A percentile compares a stretch with the other conserved stretches of the same genome.
phyloP scores from a whole-genome alignment of 805 yeast species.

The Torulaspora delbrueckii region DNA sequence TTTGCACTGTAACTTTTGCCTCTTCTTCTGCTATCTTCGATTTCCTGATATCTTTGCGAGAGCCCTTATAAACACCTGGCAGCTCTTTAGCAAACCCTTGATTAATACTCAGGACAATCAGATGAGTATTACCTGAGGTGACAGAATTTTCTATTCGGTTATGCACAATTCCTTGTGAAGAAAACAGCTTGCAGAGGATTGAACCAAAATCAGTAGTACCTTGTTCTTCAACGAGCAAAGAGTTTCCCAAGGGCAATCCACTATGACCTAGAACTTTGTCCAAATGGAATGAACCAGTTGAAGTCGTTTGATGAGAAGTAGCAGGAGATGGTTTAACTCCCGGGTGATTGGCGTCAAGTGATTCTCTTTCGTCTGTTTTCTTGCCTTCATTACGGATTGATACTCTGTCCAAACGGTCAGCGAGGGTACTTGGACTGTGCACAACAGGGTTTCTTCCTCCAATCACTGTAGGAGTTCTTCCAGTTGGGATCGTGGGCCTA shows the following conservation, averaged over 20 bases:
- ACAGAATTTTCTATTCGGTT: constrained; percentile 40
- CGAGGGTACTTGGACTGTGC: not conserved
- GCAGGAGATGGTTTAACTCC: constrained; percentile 70
- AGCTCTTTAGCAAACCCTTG: constrained; percentile 59
- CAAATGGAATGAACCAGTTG: constrained; percentile 74
- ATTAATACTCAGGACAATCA: constrained; percentile 57
- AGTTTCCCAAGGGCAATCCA: constrained; percentile 77
- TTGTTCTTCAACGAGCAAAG: constrained; percentile 70
- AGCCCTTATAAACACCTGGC: constrained; percentile 74
- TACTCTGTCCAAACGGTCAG: constrained; percentile 3
- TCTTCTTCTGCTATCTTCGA: constrained; percentile 53
- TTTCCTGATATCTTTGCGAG: constrained; percentile 60
- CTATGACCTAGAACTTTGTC: constrained; percentile 73
- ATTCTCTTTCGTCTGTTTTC: not conserved
- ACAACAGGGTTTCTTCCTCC: not conserved
- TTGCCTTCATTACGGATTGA: constrained; percentile 1
- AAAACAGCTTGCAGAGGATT: constrained; percentile 60
- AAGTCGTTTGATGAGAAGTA: constrained; percentile 68
- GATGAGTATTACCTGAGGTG: constrained; percentile 46
- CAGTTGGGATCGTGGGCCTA: not conserved
- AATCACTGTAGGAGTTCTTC: not conserved
- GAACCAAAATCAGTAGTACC: constrained; percentile 86
- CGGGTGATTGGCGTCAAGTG: constrained; percentile 36
- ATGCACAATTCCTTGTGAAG: constrained; percentile 72
- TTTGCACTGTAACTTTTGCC: constrained; percentile 62